Percentiles rank a stretch among this genome's conserved stretches.
These are phyloP conservation scores for Amanita exitialis DNA, from an alignment of 768 basidiomycete genomes.

Conservation along the genomic window DNA sequence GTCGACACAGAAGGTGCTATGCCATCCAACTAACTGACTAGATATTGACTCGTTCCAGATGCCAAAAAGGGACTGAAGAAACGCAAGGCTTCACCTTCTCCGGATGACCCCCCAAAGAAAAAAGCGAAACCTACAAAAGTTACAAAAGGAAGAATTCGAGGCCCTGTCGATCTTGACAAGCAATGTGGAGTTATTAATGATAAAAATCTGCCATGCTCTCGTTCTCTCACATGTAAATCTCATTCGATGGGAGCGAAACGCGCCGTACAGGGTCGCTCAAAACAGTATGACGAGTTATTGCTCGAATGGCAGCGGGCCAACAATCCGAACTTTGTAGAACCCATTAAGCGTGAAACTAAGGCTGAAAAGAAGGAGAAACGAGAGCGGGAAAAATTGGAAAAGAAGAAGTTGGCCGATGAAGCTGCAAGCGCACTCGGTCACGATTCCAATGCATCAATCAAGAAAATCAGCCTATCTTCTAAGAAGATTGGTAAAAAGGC, in stretches of 20 bases:
- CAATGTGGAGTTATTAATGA: slow-evolving; percentile 98
- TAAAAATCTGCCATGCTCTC: slow-evolving; percentile 85
- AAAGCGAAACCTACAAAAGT: slow-evolving; percentile 66
- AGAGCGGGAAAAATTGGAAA: slow-evolving; percentile 73
- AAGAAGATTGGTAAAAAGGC: slow-evolving; percentile 65
- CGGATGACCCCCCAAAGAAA: slow-evolving; percentile 67
- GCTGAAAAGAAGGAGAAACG: slow-evolving; percentile 82
- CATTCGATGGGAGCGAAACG: slow-evolving; percentile 97
- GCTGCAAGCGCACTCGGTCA: slow-evolving; percentile 50
- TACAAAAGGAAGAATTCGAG: slow-evolving; percentile 72
- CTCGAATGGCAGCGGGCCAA: slow-evolving; percentile 87
- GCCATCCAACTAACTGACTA: neutral
- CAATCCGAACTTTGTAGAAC: slow-evolving; percentile 84
- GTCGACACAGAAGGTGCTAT: slow-evolving; percentile 34
- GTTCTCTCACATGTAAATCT: slow-evolving; percentile 95
- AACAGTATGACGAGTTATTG: slow-evolving; percentile 76
- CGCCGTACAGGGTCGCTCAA: slow-evolving; percentile 77
- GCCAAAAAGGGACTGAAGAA: slow-evolving; percentile 55
- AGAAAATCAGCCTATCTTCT: slow-evolving; percentile 30
- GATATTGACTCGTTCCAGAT: slow-evolving; percentile 14
- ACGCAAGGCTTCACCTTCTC: slow-evolving; percentile 70
- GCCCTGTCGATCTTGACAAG: slow-evolving; percentile 82
- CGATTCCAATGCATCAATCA: slow-evolving; percentile 36
- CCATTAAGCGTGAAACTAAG: slow-evolving; percentile 78
- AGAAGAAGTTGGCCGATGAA: slow-evolving; percentile 64